Percentiles rank a stretch among this genome's conserved stretches.
phyloP scores from a whole-genome alignment of 1,139 yeast species.

The Torulaspora globosa region DNA sequence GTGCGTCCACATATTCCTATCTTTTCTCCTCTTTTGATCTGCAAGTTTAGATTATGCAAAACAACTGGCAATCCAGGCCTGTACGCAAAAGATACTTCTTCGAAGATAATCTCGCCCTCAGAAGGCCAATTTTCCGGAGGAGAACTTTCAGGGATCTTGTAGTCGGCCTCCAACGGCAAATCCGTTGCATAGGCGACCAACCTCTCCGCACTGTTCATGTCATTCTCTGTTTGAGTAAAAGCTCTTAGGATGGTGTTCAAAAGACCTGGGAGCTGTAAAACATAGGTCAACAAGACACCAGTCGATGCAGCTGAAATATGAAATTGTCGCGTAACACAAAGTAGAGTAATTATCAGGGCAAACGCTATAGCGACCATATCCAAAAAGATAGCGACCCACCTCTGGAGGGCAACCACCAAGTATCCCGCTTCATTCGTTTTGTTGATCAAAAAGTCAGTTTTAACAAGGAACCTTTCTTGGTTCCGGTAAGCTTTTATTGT shows the following conservation, averaged over 20 bases:
- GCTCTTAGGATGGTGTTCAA: slow-evolving; percentile 51
- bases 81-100: slow-evolving; percentile 60
- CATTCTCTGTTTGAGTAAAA: slow-evolving; percentile 69
- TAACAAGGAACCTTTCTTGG: slow-evolving; percentile 47
- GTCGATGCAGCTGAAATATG: slow-evolving; percentile 62
- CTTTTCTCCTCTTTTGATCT: slow-evolving; percentile 45
- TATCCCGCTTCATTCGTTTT: slow-evolving; percentile 70
- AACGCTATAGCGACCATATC: slow-evolving; percentile 50
- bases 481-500: slow-evolving; percentile 64
- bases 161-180: slow-evolving; percentile 60
- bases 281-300: slow-evolving; percentile 68
- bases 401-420: slow-evolving; percentile 62
- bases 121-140: slow-evolving; percentile 64
- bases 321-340: slow-evolving; percentile 65
- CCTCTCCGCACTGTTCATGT: slow-evolving; percentile 84
- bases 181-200: slow-evolving; percentile 66
- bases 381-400: slow-evolving; percentile 71
- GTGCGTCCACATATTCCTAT: slow-evolving; percentile 63
- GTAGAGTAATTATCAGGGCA: slow-evolving; percentile 48
- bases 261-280: slow-evolving; percentile 51
- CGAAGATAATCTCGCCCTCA: slow-evolving; percentile 53
- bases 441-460: slow-evolving; percentile 51
- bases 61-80: slow-evolving; percentile 75
- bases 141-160: slow-evolving; percentile 47
- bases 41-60: slow-evolving; percentile 53